Evolutionary conservation across 2,329 filamentous ascomycete species (phyloP).

Genomic region (Lomentospora prolificans): DNA sequence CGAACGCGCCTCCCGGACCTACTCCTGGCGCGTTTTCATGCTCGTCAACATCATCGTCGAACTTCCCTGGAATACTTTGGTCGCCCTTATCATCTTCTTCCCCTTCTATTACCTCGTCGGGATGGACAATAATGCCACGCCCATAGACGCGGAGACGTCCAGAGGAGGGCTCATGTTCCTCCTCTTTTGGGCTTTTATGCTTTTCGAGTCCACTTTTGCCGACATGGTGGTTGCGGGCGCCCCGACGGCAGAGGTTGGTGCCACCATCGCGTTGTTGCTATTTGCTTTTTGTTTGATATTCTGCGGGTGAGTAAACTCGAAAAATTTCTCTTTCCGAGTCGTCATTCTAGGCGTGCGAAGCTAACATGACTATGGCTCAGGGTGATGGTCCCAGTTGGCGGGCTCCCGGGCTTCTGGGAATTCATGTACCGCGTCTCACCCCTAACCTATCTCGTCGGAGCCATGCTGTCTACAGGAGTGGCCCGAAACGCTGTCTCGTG

Average conservation of each 20-base stretch:
- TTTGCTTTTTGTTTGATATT: slow-evolving; percentile 55
- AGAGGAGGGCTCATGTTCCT: slow-evolving; percentile 56
- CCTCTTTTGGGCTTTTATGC: slow-evolving; percentile 49
- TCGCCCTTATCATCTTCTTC: slow-evolving; percentile 51
- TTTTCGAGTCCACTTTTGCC: slow-evolving; percentile 56
- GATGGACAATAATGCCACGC: slow-evolving; percentile 41
- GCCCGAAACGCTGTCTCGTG: slow-evolving; percentile 16
- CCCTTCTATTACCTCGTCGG: slow-evolving; percentile 59
- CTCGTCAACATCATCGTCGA: slow-evolving; percentile 57
- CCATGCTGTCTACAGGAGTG: slow-evolving; percentile 35
- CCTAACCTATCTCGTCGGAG: slow-evolving; percentile 58
- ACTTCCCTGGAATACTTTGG: slow-evolving; percentile 55
- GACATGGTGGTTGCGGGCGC: slow-evolving; percentile 53
- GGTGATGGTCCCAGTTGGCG: slow-evolving; percentile 46
- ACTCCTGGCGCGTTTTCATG: slow-evolving; percentile 58
- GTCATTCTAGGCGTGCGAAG: no score
- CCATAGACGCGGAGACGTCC: slow-evolving; percentile 8
- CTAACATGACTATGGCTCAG: no score
- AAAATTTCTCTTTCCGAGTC: no score
- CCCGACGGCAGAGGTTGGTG: slow-evolving; percentile 42
- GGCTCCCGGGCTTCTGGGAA: slow-evolving; percentile 59
- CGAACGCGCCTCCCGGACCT: slow-evolving; percentile 54
- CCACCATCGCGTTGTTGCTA: slow-evolving; percentile 33
- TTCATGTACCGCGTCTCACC: slow-evolving; percentile 62
- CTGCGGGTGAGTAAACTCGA: slow-evolving; percentile 33